These are phyloP conservation scores for Hondaea fermentalgiana DNA, from an alignment of 108 stramenopile species.

Conservation along the genomic window DNA sequence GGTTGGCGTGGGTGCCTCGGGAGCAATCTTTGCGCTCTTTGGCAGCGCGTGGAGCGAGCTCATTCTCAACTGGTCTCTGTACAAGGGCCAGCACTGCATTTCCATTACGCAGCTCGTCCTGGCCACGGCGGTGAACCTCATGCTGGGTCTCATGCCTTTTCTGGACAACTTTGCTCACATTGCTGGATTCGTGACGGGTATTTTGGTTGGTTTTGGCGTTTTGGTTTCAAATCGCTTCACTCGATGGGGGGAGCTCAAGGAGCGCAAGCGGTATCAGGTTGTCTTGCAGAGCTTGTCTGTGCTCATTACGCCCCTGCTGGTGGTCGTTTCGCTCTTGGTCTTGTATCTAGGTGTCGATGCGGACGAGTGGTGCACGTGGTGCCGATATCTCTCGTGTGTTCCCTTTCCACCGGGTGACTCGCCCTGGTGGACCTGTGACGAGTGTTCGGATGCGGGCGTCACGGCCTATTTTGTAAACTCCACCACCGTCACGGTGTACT, in stretches of 20 bases:
- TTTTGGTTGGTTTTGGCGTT: slow-evolving; percentile 10
- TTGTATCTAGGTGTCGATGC: background rate
- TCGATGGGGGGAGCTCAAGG: background rate
- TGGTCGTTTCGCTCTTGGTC: background rate
- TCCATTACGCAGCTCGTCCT: background rate
- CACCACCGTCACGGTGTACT: background rate
- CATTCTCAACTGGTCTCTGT: slow-evolving; percentile 74
- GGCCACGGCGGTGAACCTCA: background rate
- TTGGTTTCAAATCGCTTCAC: background rate
- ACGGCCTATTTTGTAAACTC: background rate
- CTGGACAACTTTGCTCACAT: slow-evolving; percentile 8
- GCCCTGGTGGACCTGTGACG: background rate
- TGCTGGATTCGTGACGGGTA: background rate
- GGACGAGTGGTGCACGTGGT: slow-evolving; percentile 2
- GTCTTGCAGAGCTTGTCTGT: background rate
- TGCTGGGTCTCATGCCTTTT: background rate
- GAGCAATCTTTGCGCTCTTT: slow-evolving; percentile 80
- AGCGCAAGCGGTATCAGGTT: slow-evolving; percentile 4
- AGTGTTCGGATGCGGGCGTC: background rate
- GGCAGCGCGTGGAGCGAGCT: slow-evolving; percentile 79
- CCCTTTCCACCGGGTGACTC: background rate
- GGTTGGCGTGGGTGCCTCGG: slow-evolving; percentile 79
- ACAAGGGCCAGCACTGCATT: background rate
- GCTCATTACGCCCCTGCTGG: background rate
- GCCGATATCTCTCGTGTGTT: background rate